Evolutionary conservation across 192 early-diverging fungal species (phyloP).

Genomic region (Coemansia sp.): DNA sequence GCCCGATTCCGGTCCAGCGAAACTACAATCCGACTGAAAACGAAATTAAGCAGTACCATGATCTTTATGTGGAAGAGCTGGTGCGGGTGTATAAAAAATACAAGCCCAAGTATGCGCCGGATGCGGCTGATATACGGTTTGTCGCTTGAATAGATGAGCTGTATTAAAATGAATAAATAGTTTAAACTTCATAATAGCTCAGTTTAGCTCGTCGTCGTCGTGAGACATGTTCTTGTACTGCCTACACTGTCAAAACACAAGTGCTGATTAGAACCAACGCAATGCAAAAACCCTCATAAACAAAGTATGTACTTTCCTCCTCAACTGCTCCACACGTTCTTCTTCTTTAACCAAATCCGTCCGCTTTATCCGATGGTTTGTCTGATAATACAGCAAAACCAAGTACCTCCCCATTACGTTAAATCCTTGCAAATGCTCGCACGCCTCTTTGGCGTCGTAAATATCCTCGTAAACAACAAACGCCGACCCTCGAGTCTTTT

Average conservation of each 20-base stretch:
- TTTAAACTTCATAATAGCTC: not conserved
- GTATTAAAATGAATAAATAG: not conserved
- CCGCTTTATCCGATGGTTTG: slow-evolving; percentile 77
- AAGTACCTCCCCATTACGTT: slow-evolving; percentile 95
- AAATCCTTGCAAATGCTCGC: slow-evolving; percentile 93
- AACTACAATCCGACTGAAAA: slow-evolving; percentile 30
- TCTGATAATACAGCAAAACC: slow-evolving; percentile 89
- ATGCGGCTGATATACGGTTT: slow-evolving; percentile 32
- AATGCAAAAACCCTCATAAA: not conserved
- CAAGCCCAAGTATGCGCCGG: slow-evolving; percentile 44
- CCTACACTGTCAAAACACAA: slow-evolving; percentile 15
- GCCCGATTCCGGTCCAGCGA: slow-evolving; percentile 30
- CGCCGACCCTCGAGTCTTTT: slow-evolving; percentile 90
- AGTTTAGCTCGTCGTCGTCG: slow-evolving; percentile 16
- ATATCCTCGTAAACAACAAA: slow-evolving; percentile 99
- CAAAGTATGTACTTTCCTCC: slow-evolving; percentile 55
- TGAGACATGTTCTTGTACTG: slow-evolving; percentile 40
- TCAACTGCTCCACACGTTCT: slow-evolving; percentile 69
- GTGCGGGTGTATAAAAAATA: slow-evolving; percentile 42
- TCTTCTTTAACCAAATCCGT: slow-evolving; percentile 77
- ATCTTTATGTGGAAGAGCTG: slow-evolving; percentile 44
- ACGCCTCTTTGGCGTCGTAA: slow-evolving; percentile 95
- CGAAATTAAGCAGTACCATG: slow-evolving; percentile 38
- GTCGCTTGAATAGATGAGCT: slow-evolving; percentile 15
- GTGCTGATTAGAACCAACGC: not conserved